Evolutionary conservation across 305 asterid species (phyloP).

Genomic region (Fraxinus albicans): DNA sequence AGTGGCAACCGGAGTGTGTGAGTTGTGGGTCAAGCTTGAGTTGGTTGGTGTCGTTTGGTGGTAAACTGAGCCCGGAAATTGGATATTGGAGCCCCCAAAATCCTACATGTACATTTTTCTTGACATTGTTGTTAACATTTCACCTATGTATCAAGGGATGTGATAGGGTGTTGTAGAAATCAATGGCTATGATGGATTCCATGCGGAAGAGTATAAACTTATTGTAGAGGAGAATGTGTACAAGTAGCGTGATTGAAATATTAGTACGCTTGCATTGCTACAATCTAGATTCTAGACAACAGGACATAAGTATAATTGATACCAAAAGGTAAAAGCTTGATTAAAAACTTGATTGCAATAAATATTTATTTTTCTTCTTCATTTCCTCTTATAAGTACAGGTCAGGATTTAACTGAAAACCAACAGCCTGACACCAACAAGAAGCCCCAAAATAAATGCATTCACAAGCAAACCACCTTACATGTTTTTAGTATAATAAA

Average conservation of each 20-base stretch:
- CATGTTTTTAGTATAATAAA: conserved; percentile 21
- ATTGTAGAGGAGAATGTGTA: background rate
- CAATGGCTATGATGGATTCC: background rate
- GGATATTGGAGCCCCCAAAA: too few relatives aligned
- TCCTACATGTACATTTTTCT: background rate
- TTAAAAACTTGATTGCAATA: background rate
- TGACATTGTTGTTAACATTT: background rate
- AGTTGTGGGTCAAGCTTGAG: too few relatives aligned
- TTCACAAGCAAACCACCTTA: conserved; percentile 25
- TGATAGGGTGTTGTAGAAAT: background rate
- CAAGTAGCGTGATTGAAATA: background rate
- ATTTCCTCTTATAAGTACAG: conserved; percentile 11
- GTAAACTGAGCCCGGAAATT: too few relatives aligned
- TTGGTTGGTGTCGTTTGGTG: too few relatives aligned
- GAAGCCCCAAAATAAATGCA: conserved; percentile 29
- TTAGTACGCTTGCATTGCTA: background rate
- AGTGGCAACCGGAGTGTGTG: too few relatives aligned
- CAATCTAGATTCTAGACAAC: background rate
- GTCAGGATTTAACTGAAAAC: conserved; percentile 49
- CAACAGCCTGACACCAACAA: conserved; percentile 39
- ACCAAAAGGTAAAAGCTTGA: background rate
- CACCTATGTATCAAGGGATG: background rate
- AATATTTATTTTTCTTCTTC: background rate
- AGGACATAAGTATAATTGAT: background rate
- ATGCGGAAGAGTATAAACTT: background rate